Evolutionary conservation across 1,139 yeast species (phyloP).

Genomic region (Arxiozyma heterogenica): DNA sequence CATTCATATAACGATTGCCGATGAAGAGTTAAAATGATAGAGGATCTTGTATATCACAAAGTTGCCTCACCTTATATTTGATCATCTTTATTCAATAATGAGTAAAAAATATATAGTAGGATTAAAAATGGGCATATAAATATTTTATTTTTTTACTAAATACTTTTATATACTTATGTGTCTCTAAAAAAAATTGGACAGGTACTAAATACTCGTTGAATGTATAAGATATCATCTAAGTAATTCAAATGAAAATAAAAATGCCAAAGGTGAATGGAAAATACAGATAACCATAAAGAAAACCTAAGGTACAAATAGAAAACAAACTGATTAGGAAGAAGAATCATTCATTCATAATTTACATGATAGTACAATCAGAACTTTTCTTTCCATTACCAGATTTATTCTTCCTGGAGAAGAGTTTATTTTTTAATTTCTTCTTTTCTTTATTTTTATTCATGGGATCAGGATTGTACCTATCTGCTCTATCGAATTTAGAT

Average conservation of each 20-base stretch:
- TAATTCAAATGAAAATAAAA: too few relatives aligned
- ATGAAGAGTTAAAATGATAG: too few relatives aligned
- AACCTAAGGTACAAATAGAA: not conserved
- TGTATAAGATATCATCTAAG: not conserved
- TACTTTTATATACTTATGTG: not conserved
- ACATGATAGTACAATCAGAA: constrained; percentile 7
- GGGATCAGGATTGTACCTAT: constrained; percentile 38
- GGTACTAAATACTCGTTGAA: not conserved
- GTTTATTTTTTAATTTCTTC: not conserved
- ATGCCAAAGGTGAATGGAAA: too few relatives aligned
- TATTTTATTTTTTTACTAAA: too few relatives aligned
- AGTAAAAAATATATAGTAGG: not conserved
- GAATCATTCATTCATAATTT: not conserved
- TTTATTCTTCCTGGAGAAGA: not conserved
- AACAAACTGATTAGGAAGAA: too few relatives aligned
- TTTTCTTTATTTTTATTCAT: constrained; percentile 6
- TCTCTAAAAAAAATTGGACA: not conserved
- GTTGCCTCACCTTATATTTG: too few relatives aligned
- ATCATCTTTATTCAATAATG: not conserved
- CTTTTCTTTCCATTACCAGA: constrained; percentile 1
- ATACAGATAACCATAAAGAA: too few relatives aligned
- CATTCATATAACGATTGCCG: not conserved
- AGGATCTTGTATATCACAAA: not conserved
- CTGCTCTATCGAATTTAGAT: constrained; percentile 29
- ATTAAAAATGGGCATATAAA: not conserved